Base-by-base conservation (phyloP, 345 rosid species). In the Camelina neglecta region DNA sequence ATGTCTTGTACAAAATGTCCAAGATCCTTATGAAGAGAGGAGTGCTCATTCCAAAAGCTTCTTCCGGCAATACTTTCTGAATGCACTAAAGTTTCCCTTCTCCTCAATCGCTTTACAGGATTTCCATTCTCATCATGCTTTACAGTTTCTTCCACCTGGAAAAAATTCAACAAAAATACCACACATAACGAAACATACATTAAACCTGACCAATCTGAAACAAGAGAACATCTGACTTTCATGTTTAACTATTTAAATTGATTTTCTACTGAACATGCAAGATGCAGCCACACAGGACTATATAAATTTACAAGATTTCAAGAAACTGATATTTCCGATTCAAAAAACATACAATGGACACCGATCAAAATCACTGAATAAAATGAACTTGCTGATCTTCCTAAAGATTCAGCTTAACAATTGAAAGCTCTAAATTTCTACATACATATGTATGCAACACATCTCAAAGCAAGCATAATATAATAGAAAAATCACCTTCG, bases 11-110 rank as follows among this genome's bases (percentile, higher is more conserved):
- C 65, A 78, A 91, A 87, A 44, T 57, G 18, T 48, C 96, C 93
- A 65, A 89, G 53, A 67, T 85, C 91, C 53, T 70, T 80, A 7
- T 81, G 13, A 89, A 48, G 88, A 67, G 71, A 65, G 4, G 75
- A 73, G n/a, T 89, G 84, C 75, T 73, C 83, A 83, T 85, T 88
- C 96, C 97, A 93, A 77, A 91, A 88, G 56, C 66, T 81, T 83
- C 74, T 86, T 36, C 82, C 87, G 42, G 90, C 81, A 64, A 88
- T 85, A 41, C 87, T 84, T 77, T 88, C 87, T 7, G 86, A 75
- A 65, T 85, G 91, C 69, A 86, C 65, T 31, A 69, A 69, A 74
- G 49, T 63, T 57, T 81, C 79, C 75, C 79, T 89, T 79, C 85
- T 89, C 65, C 93, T 87, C 75, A 84, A 47, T 84, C 98, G 83